Conservation (phyloP, 305 asterid species). For the Solanum hybrid region DNA sequence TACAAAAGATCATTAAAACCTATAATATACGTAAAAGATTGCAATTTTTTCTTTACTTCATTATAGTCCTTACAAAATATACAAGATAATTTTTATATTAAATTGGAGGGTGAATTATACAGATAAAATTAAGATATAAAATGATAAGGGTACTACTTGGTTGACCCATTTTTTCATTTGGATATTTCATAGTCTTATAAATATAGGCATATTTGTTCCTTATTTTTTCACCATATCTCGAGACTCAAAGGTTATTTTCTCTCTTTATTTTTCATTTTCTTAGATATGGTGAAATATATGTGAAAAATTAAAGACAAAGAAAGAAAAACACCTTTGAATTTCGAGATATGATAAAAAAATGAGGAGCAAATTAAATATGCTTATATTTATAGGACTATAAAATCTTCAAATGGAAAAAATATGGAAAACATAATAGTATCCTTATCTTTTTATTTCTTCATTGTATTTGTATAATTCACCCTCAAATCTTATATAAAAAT, state of each 20-base stretch:
- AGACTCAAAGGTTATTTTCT: too few species aligned
- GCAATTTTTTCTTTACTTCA: neutral
- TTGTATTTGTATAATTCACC: neutral
- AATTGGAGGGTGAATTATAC: neutral
- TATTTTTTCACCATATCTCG: neutral
- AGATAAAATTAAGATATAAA: neutral
- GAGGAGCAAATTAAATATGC: neutral
- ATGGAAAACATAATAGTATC: neutral
- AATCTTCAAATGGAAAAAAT: neutral
- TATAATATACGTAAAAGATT: neutral
- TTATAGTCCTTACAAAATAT: neutral
- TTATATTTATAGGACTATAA: neutral
- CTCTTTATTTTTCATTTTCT: too few species aligned
- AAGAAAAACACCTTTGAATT: neutral
- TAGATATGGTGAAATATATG: neutral
- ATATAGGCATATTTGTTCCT: neutral
- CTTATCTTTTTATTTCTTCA: neutral
- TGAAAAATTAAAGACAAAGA: neutral
- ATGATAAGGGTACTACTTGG: accelerated
- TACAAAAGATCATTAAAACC: neutral
- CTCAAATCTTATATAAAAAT: neutral
- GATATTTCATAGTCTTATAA: neutral
- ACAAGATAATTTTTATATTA: neutral
- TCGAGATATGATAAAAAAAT: neutral
- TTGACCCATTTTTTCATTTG: neutral